Evolutionary conservation across 768 basidiomycete genomes (phyloP), one percentile per base, ranked within the genome.

Genomic region (Trametes meyenii): DNA sequence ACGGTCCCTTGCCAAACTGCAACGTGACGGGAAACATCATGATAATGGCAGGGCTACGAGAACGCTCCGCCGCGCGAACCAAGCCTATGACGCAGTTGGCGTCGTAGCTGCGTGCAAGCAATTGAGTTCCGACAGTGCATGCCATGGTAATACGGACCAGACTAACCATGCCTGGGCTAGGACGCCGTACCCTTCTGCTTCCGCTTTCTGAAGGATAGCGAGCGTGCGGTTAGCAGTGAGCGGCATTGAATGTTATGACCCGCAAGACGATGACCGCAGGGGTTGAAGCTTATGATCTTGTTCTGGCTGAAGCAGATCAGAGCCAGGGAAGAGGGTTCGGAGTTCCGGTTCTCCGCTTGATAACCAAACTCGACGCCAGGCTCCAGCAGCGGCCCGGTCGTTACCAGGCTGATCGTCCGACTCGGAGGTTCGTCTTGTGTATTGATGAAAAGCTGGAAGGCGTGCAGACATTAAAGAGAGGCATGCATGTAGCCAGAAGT

Each of bases 51-150:
- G 81, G 80, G 64, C 79, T 81, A 23, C 70, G 72, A 39, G 71
- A 72, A n/a, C 79, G 74, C 64, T 81, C 81, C 0, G 80, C 79
- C 3, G 80, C 78, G n/a, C 77, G 78, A 8, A 81, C 78, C 16
- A 82, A 74, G 0, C 74, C 78, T 23, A 81, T 73, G 5, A 75
- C 80, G 64, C 75, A 79, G 50, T 79, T 76, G 0, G 77, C 74
- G 64, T 82, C 79, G 63, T 81, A 81, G 66, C 79, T 81, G 48
- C 33, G 21, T 19, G 33, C 17, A 26, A 50, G 10, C 14, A 10
- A 4, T 10, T 10, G 11, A 10, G 48, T 33, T 17, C 10, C 12
- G 14, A 33, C 19, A n/a, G 5, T 26, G 29, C 23, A 39, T n/a
- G n/a, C n/a, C n/a, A n/a, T n/a, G 14, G 21, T 33, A 14, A 24